Base-by-base conservation (phyloP, 1,284 basidiomycete species). In the Trichosporon coremiiforme region DNA sequence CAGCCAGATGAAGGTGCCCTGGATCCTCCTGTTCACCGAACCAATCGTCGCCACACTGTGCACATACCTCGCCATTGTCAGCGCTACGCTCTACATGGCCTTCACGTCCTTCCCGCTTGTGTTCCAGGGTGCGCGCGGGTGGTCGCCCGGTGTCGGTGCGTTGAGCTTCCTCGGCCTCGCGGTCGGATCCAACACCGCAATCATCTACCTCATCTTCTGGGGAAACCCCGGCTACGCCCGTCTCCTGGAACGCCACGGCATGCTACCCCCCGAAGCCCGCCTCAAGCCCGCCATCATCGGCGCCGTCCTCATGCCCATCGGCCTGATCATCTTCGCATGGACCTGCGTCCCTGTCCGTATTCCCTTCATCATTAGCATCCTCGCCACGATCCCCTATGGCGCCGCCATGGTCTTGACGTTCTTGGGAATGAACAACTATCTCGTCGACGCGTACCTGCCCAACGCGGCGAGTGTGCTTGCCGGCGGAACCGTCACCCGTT, bases 401-500 rank as follows among this genome's bases (percentile, higher is more conserved):
- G 69, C 70, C 0, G 78, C 75, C 0, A 73, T 78, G 31, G 77
- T 81, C 4, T 66, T 76, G 4, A 63, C 74, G 25, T 79, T 81
- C 75, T 66, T 79, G 33, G 74, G 74, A 6, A 65, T 73, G 47
- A 74, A 76, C 66, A 79, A 66, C 78, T 91, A 90, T 80, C 82
- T 90, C 67, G 89, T 90, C 86, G 89, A 89, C 72, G 83, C 87
- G 1, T 90, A 89, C 78, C 83, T 77, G 2, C 70, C 69, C 62
- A 70, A 77, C 71, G 63, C 71, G 6, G 89, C 89, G 0, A 88
- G 87, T 68, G 89, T 89, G 9, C 85, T 90, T 36, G 89, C 90
- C 0, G 87, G 89, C 35, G 90, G 89, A 9, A 88, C 90, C n/a
- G 86, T 92, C 29, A 77, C 90, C 29, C 87, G 90, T 41, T 89